Evolutionary conservation across 805 yeast genomes (phyloP).

Genomic region (Nadsonia fulvescens): DNA sequence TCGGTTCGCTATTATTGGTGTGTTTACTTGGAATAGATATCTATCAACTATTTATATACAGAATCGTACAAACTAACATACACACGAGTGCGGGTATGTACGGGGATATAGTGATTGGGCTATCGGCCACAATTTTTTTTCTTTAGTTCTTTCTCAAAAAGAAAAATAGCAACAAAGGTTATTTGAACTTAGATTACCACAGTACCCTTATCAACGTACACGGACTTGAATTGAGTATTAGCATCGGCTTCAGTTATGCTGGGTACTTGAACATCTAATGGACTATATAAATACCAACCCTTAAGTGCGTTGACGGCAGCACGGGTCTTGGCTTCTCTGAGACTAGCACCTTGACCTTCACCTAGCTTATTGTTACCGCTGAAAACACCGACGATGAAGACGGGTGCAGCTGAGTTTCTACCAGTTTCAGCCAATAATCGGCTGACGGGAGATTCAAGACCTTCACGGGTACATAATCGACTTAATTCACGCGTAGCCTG

Average conservation of each 20-base stretch:
- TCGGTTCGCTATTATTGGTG: no score
- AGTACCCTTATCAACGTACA: conserved; percentile 16
- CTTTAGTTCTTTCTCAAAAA: no score
- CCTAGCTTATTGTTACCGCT: conserved; percentile 70
- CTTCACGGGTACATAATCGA: conserved; percentile 57
- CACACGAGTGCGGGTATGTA: no score
- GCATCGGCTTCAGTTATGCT: no score
- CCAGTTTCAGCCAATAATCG: conserved; percentile 89
- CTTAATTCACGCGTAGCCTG: conserved; percentile 77
- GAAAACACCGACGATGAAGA: conserved; percentile 82
- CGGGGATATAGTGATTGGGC: no score
- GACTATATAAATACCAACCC: conserved; percentile 83
- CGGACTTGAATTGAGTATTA: conserved; percentile 21
- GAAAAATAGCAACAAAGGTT: no score
- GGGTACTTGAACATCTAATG: conserved; percentile 45
- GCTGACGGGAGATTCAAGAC: conserved; percentile 55
- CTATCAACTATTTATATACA: no score
- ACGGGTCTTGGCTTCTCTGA: conserved; percentile 81
- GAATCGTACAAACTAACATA: no score
- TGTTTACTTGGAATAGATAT: no score
- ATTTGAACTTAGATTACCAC: conserved; percentile 16
- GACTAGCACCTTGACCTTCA: conserved; percentile 83
- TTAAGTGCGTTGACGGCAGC: conserved; percentile 82
- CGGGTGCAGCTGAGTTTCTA: conserved; percentile 64
- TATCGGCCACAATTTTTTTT: no score